Percentiles rank a stretch among this genome's conserved stretches.
phyloP scores from a whole-genome alignment of 2,329 filamentous ascomycete genomes.

The Aspergillus piperis region DNA sequence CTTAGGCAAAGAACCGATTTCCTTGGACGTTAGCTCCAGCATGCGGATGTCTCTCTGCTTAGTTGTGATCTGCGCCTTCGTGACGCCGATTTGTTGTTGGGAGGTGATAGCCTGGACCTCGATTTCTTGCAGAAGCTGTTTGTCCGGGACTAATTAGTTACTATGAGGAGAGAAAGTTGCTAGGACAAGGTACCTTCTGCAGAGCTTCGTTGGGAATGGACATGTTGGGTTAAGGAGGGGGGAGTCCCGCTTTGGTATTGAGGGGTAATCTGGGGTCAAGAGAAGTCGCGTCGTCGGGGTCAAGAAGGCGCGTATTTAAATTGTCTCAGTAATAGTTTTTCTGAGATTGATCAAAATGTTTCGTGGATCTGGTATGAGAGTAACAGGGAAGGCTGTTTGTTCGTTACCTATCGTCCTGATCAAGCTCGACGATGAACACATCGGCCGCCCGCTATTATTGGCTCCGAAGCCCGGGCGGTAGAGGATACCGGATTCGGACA shows the following conservation, averaged over 20 bases:
- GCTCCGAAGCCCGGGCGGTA: slow-evolving; percentile 12
- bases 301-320: not conserved
- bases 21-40: slow-evolving; percentile 80
- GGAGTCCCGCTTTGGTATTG: slow-evolving; percentile 7
- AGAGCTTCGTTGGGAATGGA: slow-evolving; percentile 91
- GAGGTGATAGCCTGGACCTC: slow-evolving; percentile 84
- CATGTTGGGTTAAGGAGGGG: slow-evolving; percentile 57
- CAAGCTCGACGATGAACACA: slow-evolving; percentile 16
- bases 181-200: slow-evolving; percentile 70
- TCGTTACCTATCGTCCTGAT: not conserved
- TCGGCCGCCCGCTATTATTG: slow-evolving; percentile 10
- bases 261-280: not conserved
- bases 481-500: slow-evolving; percentile 12
- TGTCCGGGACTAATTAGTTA: not conserved
- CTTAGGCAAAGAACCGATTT: slow-evolving; percentile 73
- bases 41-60: slow-evolving; percentile 90
- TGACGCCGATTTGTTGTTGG: slow-evolving; percentile 87
- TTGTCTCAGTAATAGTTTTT: too few relatives aligned
- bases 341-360: not conserved
- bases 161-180: slow-evolving; percentile 10
- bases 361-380: not conserved
- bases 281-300: not conserved
- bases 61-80: slow-evolving; percentile 77
- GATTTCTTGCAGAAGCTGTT: slow-evolving; percentile 86
- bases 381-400: not conserved